Conservation (phyloP, 2,329 filamentous ascomycete species). For the Colletotrichum euphorbiae region DNA sequence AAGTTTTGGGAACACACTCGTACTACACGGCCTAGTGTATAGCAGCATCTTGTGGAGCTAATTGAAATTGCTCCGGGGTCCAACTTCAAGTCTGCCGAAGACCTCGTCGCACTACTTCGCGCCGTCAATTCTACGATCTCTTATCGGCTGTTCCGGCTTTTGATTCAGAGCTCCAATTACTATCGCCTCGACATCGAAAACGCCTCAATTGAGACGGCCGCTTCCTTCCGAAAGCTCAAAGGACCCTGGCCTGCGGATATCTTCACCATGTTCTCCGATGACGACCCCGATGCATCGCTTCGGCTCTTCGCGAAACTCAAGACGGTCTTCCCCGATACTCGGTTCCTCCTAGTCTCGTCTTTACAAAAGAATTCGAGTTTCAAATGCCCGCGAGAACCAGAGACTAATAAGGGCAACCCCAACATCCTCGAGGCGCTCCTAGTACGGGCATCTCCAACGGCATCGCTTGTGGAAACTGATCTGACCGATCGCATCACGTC, state of each 20-base stretch:
- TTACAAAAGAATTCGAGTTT: neutral
- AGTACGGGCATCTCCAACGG: neutral
- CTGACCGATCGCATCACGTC: neutral
- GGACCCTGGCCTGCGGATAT: constrained; percentile 21
- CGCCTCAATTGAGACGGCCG: constrained; percentile 8
- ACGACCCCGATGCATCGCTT: constrained; percentile 4
- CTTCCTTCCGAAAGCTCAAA: constrained; percentile 11
- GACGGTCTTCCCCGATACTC: neutral
- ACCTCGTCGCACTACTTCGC: neutral
- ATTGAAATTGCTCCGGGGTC: neutral
- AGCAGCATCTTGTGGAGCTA: constrained; percentile 7
- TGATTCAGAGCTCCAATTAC: constrained; percentile 39
- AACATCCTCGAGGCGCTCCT: constrained; percentile 1
- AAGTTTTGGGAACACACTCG: constrained; percentile 25
- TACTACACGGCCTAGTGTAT: neutral
- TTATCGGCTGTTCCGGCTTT: constrained; percentile 44
- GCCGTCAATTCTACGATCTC: constrained; percentile 7
- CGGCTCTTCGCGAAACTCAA: constrained; percentile 1
- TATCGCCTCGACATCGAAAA: constrained; percentile 44
- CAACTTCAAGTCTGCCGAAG: neutral
- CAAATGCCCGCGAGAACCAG: neutral
- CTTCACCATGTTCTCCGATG: constrained; percentile 1
- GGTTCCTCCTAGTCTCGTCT: neutral
- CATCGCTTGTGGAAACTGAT: neutral
- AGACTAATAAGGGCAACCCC: neutral